These are phyloP conservation scores for Trichomonas tenax DNA, from an alignment of 208 protist species.

Conservation along the genomic window DNA sequence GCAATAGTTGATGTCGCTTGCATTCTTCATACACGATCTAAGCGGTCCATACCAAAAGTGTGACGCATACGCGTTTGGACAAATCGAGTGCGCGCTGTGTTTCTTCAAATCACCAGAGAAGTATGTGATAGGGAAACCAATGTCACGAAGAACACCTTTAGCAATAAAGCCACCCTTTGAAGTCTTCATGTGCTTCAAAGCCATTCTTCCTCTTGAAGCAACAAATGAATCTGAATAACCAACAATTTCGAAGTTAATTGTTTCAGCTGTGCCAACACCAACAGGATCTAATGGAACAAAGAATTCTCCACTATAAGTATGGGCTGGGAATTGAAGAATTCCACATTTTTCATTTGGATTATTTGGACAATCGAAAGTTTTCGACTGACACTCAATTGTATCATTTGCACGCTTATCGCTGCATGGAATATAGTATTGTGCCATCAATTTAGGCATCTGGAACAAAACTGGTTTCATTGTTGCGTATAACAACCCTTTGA, in stretches of 20 bases:
- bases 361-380: neutral
- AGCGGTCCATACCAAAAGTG: neutral
- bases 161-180: neutral
- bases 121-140: neutral
- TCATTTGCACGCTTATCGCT: neutral
- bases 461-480: neutral
- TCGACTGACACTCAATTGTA: neutral
- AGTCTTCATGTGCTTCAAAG: neutral
- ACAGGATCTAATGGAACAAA: neutral
- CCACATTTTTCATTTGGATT: neutral
- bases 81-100: neutral
- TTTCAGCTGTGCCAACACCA: too few relatives aligned
- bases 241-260: neutral
- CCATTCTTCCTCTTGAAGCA: neutral
- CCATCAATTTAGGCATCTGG: neutral
- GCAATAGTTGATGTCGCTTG: neutral
- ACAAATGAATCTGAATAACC: neutral
- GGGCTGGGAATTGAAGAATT: neutral
- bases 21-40: neutral
- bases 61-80: neutral
- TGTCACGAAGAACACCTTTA: neutral
- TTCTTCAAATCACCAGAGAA: neutral
- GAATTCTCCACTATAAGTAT: neutral
- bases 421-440: neutral
- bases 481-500: neutral